A percentile compares a stretch with the other conserved stretches of the same genome.
Evolutionary conservation across 2,329 filamentous ascomycete species (phyloP).

Genomic region (Diplodia sapinea): DNA sequence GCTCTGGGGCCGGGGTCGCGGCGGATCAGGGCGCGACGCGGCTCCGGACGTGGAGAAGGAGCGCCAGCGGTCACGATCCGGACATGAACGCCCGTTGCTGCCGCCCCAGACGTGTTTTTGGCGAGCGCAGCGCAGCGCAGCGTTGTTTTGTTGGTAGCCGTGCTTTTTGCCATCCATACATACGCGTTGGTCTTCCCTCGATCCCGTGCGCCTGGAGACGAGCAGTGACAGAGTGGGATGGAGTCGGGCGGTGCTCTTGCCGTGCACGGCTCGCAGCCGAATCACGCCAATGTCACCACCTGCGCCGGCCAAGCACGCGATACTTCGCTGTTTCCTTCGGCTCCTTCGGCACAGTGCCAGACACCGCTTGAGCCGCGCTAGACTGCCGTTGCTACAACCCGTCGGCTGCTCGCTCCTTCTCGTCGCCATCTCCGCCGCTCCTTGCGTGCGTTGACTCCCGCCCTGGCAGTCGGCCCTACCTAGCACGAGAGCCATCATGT

Average conservation of each 20-base stretch:
- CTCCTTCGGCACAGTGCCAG: constrained; percentile 1
- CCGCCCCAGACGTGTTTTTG: no score
- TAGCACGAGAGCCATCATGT: constrained; percentile 2
- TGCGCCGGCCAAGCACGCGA: not conserved
- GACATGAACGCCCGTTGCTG: not conserved
- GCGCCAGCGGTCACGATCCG: not conserved
- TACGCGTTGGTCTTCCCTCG: constrained; percentile 2
- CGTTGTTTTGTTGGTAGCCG: not conserved
- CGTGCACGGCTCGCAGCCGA: not conserved
- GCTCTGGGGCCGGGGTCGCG: not conserved
- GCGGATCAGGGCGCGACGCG: constrained; percentile 19
- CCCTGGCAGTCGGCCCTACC: constrained; percentile 13
- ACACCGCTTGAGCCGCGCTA: not conserved
- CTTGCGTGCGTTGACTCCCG: not conserved
- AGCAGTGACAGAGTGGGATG: not conserved
- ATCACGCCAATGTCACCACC: constrained; percentile 25
- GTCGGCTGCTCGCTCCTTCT: constrained; percentile 12
- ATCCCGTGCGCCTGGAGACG: not conserved
- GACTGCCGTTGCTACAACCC: not conserved
- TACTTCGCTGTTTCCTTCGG: not conserved
- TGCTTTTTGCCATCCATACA: not conserved
- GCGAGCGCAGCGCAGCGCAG: not conserved
- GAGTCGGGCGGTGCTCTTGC: not conserved
- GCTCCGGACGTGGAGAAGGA: constrained; percentile 10
- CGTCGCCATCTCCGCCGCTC: constrained; percentile 3